These are phyloP conservation scores for Diaporthe sp. DNA, from an alignment of 2,329 filamentous ascomycete genomes.

Conservation along the genomic window DNA sequence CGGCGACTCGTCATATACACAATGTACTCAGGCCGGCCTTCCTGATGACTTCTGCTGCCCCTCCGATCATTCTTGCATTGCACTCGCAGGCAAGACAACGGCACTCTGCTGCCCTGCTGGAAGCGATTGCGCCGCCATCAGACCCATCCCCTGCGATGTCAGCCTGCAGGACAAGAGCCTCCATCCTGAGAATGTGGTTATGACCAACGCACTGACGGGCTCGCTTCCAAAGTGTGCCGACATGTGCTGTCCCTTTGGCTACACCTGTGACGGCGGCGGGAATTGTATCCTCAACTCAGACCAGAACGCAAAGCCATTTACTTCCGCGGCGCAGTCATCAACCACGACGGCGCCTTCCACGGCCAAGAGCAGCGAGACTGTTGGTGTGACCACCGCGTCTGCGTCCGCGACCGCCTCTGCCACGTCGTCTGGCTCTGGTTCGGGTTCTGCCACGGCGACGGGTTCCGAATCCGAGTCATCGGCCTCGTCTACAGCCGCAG, in stretches of 20 bases:
- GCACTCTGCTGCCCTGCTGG: conserved; percentile 77
- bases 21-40: conserved; percentile 66
- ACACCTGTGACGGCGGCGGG: conserved; percentile 66
- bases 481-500: conserved; percentile 42
- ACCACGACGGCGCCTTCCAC: conserved; percentile 43
- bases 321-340: conserved; percentile 40
- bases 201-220: conserved; percentile 73
- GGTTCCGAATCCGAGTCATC: conserved; percentile 40
- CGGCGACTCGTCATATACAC: conserved; percentile 51
- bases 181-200: conserved; percentile 71
- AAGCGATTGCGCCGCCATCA: conserved; percentile 69
- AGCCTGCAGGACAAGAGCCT: conserved; percentile 69
- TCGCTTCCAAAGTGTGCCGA: conserved; percentile 69
- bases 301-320: conserved; percentile 54
- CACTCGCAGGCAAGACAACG: conserved; percentile 74
- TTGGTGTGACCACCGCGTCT: conserved; percentile 41
- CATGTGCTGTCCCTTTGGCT: conserved; percentile 81
- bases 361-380: conserved; percentile 41
- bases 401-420: conserved; percentile 42
- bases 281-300: conserved; percentile 66
- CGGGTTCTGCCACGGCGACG: conserved; percentile 42
- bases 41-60: conserved; percentile 78
- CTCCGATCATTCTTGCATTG: conserved; percentile 64
- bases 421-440: conserved; percentile 39
- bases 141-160: conserved; percentile 75